These are phyloP conservation scores for Lipomyces japonicus DNA, from an alignment of 805 yeast genomes.

Conservation along the genomic window DNA sequence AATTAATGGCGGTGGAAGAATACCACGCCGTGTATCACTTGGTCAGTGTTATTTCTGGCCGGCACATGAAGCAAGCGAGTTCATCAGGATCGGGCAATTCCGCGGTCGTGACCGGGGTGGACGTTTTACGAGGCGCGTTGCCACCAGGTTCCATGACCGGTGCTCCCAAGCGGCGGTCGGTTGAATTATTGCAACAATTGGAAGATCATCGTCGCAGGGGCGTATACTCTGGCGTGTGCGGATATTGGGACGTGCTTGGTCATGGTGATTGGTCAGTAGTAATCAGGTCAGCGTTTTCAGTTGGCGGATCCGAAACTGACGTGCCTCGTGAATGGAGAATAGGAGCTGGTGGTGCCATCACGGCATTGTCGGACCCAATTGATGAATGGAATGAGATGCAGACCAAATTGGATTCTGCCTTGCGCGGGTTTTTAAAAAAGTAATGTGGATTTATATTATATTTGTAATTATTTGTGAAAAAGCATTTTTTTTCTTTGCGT, in stretches of 20 bases:
- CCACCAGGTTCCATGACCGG: slow-evolving; percentile 99
- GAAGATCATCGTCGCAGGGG: slow-evolving; percentile 62
- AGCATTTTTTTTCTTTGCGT: too few species aligned
- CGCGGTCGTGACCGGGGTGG: slow-evolving; percentile 60
- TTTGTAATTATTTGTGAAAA: too few species aligned
- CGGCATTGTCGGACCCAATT: slow-evolving; percentile 74
- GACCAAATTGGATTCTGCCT: slow-evolving; percentile 71
- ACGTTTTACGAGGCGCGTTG: slow-evolving; percentile 67
- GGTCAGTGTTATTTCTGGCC: slow-evolving; percentile 82
- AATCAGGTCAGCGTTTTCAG: slow-evolving; percentile 75
- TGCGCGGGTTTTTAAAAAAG: slow-evolving; percentile 55
- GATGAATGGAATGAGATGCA: slow-evolving; percentile 93
- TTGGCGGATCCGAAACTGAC: slow-evolving; percentile 46
- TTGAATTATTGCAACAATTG: slow-evolving; percentile 65
- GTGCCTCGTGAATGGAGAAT: slow-evolving; percentile 60
- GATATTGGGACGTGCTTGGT: slow-evolving; percentile 87
- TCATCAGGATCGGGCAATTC: neutral
- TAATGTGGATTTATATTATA: too few species aligned
- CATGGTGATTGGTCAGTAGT: slow-evolving; percentile 95
- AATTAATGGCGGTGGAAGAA: slow-evolving; percentile 88
- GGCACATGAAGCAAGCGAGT: slow-evolving; percentile 35
- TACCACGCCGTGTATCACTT: slow-evolving; percentile 86
- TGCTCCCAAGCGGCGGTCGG: slow-evolving; percentile 93
- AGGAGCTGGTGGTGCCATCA: slow-evolving; percentile 98
- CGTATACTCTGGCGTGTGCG: slow-evolving; percentile 88